A percentile compares a stretch with the other conserved stretches of the same genome.
phyloP scores from a whole-genome alignment of 805 yeast species.

The Candida koratica region DNA sequence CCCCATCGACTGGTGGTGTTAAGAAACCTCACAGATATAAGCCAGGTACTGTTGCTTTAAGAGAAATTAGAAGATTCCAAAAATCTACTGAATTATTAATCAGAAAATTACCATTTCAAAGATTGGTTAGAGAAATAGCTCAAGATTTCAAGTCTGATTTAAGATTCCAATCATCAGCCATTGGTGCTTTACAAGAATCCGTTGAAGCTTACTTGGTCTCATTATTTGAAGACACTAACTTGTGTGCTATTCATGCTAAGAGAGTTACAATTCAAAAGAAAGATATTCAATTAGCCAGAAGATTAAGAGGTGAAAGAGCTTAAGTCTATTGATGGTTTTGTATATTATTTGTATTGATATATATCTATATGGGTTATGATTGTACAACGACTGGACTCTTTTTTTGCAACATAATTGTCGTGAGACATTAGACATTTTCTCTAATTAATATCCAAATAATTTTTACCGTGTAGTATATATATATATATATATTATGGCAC shows the following conservation, averaged over 20 bases:
- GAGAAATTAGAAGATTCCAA: constrained; percentile 50
- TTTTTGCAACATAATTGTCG: constrained; percentile 2
- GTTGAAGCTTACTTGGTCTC: constrained; percentile 49
- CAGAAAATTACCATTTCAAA: constrained; percentile 49
- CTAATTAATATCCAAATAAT: no score
- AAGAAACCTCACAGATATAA: constrained; percentile 51
- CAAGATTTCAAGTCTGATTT: constrained; percentile 48
- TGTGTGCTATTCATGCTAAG: constrained; percentile 51
- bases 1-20: constrained; percentile 49
- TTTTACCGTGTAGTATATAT: no score
- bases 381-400: no score
- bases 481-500: no score
- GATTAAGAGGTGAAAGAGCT: constrained; percentile 50
- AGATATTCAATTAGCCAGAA: constrained; percentile 49
- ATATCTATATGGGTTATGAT: constrained; percentile 11
- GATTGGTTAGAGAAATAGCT: constrained; percentile 49
- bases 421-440: no score
- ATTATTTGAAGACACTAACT: constrained; percentile 47
- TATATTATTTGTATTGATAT: constrained; percentile 18
- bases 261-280: constrained; percentile 50
- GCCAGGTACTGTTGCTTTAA: constrained; percentile 51
- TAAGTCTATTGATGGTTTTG: constrained; percentile 18
- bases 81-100: constrained; percentile 46
- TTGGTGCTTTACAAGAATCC: constrained; percentile 49
- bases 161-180: constrained; percentile 48